phyloP scores from a whole-genome alignment of 306 rosid species.

The Glycine latifolia region DNA sequence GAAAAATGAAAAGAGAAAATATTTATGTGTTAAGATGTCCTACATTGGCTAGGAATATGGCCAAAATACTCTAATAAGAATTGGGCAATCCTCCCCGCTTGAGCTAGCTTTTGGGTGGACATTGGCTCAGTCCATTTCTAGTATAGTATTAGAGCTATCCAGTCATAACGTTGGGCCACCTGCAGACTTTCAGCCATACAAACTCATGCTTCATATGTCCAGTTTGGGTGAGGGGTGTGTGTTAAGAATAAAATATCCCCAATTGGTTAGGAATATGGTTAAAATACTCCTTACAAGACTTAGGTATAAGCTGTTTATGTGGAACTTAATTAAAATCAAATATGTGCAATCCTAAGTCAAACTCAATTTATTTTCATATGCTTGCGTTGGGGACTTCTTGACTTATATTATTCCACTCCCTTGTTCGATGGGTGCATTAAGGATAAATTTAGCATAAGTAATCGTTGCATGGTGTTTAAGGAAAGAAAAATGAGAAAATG shows the following conservation, averaged over 20 bases:
- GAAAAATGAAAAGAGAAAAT: slow-evolving; percentile 8
- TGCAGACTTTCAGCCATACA: neutral
- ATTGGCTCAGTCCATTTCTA: neutral
- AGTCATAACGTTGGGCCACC: neutral
- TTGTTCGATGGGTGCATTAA: too few species aligned
- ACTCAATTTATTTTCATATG: too few species aligned
- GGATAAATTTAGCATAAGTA: too few species aligned
- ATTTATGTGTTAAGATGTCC: neutral
- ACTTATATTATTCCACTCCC: too few species aligned
- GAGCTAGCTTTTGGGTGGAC: neutral
- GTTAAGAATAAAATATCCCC: neutral
- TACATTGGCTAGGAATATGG: neutral
- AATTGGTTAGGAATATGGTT: neutral
- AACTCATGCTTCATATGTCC: neutral
- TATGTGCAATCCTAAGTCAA: too few species aligned
- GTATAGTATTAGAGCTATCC: neutral
- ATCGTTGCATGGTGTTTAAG: too few species aligned
- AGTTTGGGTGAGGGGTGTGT: neutral
- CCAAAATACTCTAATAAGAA: neutral
- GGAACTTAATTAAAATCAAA: too few species aligned
- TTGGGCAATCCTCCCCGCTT: neutral
- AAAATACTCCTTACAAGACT: neutral
- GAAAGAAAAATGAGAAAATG: too few species aligned
- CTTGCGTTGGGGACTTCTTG: too few species aligned
- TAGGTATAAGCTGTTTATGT: neutral